Base-by-base conservation (phyloP, 768 basidiomycete genomes). In the Suillus tomentosus region DNA sequence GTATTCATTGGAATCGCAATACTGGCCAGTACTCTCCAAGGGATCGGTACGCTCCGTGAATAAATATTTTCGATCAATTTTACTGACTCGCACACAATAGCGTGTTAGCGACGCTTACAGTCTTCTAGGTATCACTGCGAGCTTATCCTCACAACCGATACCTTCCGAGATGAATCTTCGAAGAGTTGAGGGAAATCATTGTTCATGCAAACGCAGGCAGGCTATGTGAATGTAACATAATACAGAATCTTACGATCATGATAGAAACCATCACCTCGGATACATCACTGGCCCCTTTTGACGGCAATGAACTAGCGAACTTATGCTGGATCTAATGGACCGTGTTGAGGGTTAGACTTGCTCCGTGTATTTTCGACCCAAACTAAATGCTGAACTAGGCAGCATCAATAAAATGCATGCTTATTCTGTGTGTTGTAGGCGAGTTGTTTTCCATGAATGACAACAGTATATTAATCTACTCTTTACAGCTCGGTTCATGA, bases 111-210 rank as follows among this genome's bases (percentile, higher is more conserved):
- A 40, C 3, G 31, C 22, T 42, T 17, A 43, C 11, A 62, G n/a
- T 17, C 11, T 57, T 24, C 47, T 59, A 73, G 74, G 74, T 54
- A 42, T n/a, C 73, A 75, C 60, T 74, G 72, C 55, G 69, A 70
- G 24, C 63, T 67, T 65, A 65, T 53, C 65, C 65, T 22, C 59
- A 62, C 42, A 39, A 57, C 36, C 55, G 66, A 39, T 24, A 37
- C 22, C 55, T 66, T 47, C 34, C 63, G n/a, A 45, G 31, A 36
- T 22, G 24, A 19, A 15, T 62, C 24, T 61, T 61, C 17, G 40
- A 60, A 15, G 62, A 64, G 57, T 19, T 64, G 24, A 58, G 37
- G 22, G 62, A 61, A 54, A 62, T 62, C 10, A 56, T 67, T n/a
- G 42, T 67, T 8, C 61, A 66, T 37, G 68, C 66, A 8, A 64